A percentile compares a stretch with the other conserved stretches of the same genome.
Evolutionary conservation across 2,329 filamentous ascomycete genomes (phyloP).

Genomic region (Coniochaeta hoffmannii): DNA sequence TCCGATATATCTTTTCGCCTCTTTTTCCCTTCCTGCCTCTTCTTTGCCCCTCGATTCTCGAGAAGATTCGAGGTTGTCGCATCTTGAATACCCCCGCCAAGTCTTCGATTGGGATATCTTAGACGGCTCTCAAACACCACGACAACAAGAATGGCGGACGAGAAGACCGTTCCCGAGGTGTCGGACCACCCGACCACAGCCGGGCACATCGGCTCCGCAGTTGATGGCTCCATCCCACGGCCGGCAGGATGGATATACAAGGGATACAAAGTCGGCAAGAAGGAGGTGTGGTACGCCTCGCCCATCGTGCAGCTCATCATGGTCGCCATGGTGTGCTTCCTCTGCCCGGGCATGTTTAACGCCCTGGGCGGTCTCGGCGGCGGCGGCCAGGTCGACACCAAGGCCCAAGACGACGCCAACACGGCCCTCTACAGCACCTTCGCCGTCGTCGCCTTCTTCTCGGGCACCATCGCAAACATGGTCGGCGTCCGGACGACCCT

Average conservation of each 20-base stretch:
- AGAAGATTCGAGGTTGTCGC: background rate
- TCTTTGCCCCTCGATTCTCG: background rate
- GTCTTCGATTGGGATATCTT: background rate
- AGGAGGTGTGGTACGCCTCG: conserved; percentile 61
- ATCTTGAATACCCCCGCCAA: background rate
- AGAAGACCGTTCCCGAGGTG: conserved; percentile 3
- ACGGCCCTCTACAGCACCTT: conserved; percentile 40
- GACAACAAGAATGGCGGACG: background rate
- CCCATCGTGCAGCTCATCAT: conserved; percentile 63
- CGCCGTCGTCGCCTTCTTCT: conserved; percentile 55
- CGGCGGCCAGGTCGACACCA: conserved; percentile 43
- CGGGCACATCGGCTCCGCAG: background rate
- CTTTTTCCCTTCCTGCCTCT: background rate
- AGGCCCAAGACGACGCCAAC: conserved; percentile 43
- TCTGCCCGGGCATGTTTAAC: conserved; percentile 60
- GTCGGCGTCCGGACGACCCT: conserved; percentile 59
- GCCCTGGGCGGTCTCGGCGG: conserved; percentile 53
- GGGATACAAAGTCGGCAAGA: conserved; percentile 42
- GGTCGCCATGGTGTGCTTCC: conserved; percentile 60
- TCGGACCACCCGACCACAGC: background rate
- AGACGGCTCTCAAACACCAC: background rate
- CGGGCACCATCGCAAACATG: conserved; percentile 65
- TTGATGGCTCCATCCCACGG: background rate
- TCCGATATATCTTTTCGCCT: background rate
- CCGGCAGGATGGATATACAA: conserved; percentile 60